These are phyloP conservation scores for Suillus cothurnatus DNA, from an alignment of 768 basidiomycete genomes.

Conservation along the genomic window DNA sequence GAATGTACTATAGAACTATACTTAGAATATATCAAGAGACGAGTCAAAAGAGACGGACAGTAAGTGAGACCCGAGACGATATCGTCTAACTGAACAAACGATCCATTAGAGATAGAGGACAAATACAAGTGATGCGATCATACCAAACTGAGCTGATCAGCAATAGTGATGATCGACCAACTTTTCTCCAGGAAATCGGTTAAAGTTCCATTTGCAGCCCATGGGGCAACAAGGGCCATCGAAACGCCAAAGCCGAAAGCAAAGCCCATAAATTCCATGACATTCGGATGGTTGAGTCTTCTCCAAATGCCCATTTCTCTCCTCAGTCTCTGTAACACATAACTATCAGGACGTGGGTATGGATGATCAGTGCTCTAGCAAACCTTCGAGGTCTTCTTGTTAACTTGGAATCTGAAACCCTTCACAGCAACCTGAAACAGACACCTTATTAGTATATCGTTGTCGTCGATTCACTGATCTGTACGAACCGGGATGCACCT, in stretches of 20 bases:
- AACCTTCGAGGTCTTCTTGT: slow-evolving; percentile 1
- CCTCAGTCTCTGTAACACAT: slow-evolving; percentile 15
- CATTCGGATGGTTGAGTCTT: slow-evolving; percentile 20
- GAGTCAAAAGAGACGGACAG: slow-evolving; percentile 1
- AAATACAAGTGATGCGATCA: not conserved
- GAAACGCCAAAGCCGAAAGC: slow-evolving; percentile 24
- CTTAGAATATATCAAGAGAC: not conserved
- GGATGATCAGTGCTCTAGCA: not conserved
- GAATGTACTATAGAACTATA: slow-evolving; percentile 11
- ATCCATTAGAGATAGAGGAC: not conserved
- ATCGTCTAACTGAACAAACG: slow-evolving; percentile 4
- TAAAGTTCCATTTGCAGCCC: slow-evolving; percentile 23
- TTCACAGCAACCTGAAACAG: slow-evolving; percentile 16
- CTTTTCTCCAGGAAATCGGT: not conserved
- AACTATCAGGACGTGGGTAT: not conserved
- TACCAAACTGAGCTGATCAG: not conserved
- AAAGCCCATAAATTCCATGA: slow-evolving; percentile 26
- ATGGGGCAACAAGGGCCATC: slow-evolving; percentile 24
- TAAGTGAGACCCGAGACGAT: slow-evolving; percentile 12
- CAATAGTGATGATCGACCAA: not conserved
- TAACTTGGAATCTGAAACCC: slow-evolving; percentile 3
- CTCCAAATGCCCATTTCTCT: slow-evolving; percentile 29
- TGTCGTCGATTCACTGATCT: not conserved
- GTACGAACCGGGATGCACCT: not conserved
- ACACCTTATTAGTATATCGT: not conserved